Evolutionary conservation across 2,329 filamentous ascomycete species (phyloP).

Genomic region (Talaromyces sp.): DNA sequence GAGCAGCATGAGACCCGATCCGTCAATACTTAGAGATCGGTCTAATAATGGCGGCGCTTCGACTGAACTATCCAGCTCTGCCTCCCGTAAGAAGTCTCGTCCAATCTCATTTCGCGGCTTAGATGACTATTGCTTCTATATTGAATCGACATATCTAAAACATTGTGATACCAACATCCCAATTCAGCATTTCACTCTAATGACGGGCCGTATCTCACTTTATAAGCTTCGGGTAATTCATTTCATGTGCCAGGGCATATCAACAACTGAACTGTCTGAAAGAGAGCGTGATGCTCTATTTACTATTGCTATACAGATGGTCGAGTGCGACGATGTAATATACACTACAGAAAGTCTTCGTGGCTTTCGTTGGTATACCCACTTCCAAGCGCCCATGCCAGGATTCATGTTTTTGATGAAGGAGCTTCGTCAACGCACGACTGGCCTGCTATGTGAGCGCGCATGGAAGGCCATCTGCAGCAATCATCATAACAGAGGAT

Average conservation of each 20-base stretch:
- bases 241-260: slow-evolving; percentile 12
- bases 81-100: neutral
- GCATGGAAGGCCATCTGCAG: slow-evolving; percentile 61
- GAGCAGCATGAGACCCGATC: slow-evolving; percentile 6
- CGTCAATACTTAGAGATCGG: slow-evolving; percentile 21
- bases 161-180: slow-evolving; percentile 63
- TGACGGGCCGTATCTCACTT: slow-evolving; percentile 60
- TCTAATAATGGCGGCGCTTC: neutral
- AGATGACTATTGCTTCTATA: slow-evolving; percentile 57
- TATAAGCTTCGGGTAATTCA: slow-evolving; percentile 33
- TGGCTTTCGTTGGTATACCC: slow-evolving; percentile 62
- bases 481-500: slow-evolving; percentile 57
- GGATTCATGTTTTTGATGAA: slow-evolving; percentile 64
- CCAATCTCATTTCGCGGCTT: slow-evolving; percentile 35
- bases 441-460: slow-evolving; percentile 60
- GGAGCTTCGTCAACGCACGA: slow-evolving; percentile 57
- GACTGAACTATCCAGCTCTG: neutral
- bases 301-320: slow-evolving; percentile 59
- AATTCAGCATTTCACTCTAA: slow-evolving; percentile 60
- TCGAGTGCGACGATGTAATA: slow-evolving; percentile 63
- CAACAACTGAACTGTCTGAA: neutral
- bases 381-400: slow-evolving; percentile 63
- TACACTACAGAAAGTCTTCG: slow-evolving; percentile 55
- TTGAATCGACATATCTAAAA: slow-evolving; percentile 60
- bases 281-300: slow-evolving; percentile 57